Conservation (phyloP, 768 basidiomycete genomes). For the Pleurotus sapidus region DNA sequence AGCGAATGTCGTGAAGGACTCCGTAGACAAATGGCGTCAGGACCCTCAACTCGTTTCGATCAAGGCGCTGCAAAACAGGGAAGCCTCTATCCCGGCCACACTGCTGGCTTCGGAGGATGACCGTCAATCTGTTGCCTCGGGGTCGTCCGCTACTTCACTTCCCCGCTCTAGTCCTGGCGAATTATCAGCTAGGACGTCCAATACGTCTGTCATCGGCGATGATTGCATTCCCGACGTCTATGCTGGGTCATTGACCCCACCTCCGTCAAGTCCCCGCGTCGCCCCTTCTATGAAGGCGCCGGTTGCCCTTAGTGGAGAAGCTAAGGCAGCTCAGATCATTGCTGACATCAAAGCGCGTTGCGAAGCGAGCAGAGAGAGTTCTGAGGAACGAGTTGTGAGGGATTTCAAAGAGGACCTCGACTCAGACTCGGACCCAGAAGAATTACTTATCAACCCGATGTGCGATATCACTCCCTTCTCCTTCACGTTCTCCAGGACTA, state of each 20-base stretch:
- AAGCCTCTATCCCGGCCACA: conserved; percentile 10
- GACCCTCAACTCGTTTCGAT: conserved; percentile 5
- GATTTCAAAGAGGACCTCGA: conserved; percentile 44
- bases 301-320: conserved; percentile 29
- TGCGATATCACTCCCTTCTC: background rate
- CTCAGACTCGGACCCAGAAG: conserved; percentile 40
- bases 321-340: conserved; percentile 57
- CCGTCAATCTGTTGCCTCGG: conserved; percentile 10
- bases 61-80: background rate
- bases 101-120: conserved; percentile 17
- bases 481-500: background rate
- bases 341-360: conserved; percentile 53
- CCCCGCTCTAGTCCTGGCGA: background rate
- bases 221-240: background rate
- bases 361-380: conserved; percentile 23
- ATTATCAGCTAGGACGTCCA: background rate
- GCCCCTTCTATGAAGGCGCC: conserved; percentile 16
- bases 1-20: conserved; percentile 26
- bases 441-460: conserved; percentile 9
- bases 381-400: conserved; percentile 31
- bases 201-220: background rate
- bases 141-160: conserved; percentile 17
- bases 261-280: background rate
- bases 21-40: conserved; percentile 42
- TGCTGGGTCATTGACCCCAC: background rate